phyloP scores from a whole-genome alignment of 345 rosid species.

The Kandelia obovata region DNA sequence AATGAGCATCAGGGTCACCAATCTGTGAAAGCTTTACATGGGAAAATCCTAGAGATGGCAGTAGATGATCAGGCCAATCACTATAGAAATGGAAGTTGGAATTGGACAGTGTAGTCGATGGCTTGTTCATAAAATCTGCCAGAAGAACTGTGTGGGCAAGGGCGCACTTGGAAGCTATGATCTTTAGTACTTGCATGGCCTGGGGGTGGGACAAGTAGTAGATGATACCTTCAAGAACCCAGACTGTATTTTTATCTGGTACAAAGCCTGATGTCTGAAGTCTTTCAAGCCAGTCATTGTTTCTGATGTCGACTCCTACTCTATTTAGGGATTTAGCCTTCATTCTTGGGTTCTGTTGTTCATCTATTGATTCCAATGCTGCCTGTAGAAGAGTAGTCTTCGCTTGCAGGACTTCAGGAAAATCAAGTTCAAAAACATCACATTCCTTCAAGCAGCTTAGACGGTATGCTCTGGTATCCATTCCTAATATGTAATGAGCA shows the following conservation, averaged over 20 bases:
- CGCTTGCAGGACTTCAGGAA: conserved; percentile 64
- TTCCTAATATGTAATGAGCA: conserved; percentile 40
- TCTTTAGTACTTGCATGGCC: conserved; percentile 83
- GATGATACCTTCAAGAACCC: conserved; percentile 95
- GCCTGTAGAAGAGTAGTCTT: conserved; percentile 67
- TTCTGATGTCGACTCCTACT: conserved; percentile 80
- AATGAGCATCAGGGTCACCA: conserved; percentile 94
- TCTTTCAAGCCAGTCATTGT: conserved; percentile 65
- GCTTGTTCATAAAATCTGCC: conserved; percentile 96
- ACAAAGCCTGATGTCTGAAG: conserved; percentile 68
- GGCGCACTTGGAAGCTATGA: conserved; percentile 68
- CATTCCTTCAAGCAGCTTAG: conserved; percentile 68
- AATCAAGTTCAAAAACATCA: conserved; percentile 83
- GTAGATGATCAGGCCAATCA: conserved; percentile 96
- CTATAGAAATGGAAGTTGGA: conserved; percentile 80
- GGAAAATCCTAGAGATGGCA: conserved; percentile 87
- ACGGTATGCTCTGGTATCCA: conserved; percentile 95
- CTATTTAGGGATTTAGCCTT: conserved; percentile 72
- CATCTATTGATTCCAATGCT: conserved; percentile 46
- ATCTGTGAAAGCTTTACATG: conserved; percentile 85
- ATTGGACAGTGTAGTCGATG: conserved; percentile 63
- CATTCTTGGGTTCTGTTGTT: conserved; percentile 37
- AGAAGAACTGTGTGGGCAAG: conserved; percentile 67
- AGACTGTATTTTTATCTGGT: conserved; percentile 68
- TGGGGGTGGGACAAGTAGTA: conserved; percentile 81